Percentiles rank a stretch among this genome's conserved stretches.
These are phyloP conservation scores for Isatis lusitanica DNA, from an alignment of 441 rosid species.

Conservation along the genomic window DNA sequence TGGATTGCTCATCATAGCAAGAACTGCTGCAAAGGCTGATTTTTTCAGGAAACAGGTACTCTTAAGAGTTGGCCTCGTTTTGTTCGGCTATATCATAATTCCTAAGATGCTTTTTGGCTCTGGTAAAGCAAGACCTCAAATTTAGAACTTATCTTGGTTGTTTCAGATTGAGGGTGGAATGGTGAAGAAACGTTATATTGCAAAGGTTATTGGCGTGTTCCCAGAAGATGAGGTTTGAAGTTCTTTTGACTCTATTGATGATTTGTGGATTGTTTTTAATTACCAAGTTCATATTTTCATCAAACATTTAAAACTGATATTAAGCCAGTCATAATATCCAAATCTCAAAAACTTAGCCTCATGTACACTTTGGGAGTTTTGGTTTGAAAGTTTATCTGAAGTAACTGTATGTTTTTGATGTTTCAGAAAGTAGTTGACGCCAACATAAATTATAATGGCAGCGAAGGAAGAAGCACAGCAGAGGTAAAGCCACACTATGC, in stretches of 20 bases:
- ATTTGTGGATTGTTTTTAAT: neutral
- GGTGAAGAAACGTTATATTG: slow-evolving; percentile 77
- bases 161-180: slow-evolving; percentile 83
- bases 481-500: slow-evolving; percentile 50
- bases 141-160: neutral
- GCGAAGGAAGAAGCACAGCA: slow-evolving; percentile 76
- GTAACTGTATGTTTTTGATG: slow-evolving; percentile 25
- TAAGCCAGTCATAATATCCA: neutral
- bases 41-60: slow-evolving; percentile 82
- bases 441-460: slow-evolving; percentile 66
- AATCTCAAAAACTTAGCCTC: neutral
- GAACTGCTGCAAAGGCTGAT: slow-evolving; percentile 83
- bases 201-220: slow-evolving; percentile 76
- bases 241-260: neutral
- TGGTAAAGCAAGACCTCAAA: neutral
- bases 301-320: neutral
- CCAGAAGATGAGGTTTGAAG: slow-evolving; percentile 80
- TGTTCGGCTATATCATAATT: neutral
- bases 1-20: slow-evolving; percentile 88
- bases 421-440: slow-evolving; percentile 65
- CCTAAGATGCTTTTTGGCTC: slow-evolving; percentile 10
- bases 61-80: neutral
- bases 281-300: neutral
- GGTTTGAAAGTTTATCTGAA: slow-evolving; percentile 5
- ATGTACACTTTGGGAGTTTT: neutral